Evolutionary conservation across 257 asterid genomes (phyloP).

Genomic region (Rehmannia glutinosa): DNA sequence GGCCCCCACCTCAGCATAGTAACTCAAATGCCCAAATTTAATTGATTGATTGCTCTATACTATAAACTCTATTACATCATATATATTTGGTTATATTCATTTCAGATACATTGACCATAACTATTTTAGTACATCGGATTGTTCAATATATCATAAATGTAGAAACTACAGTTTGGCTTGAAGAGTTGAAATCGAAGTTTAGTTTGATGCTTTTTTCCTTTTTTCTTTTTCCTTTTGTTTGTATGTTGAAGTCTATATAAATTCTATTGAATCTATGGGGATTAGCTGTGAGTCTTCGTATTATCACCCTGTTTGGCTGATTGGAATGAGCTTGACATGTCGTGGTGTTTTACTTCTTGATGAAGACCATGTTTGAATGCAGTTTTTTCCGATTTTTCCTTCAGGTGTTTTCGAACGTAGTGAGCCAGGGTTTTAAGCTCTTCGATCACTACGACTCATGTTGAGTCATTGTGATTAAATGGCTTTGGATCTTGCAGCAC

Average conservation of each 20-base stretch:
- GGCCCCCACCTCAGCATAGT: conserved; percentile 42
- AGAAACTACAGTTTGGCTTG: background rate
- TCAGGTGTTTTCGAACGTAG: too few relatives aligned
- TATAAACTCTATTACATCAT: background rate
- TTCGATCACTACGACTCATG: too few relatives aligned
- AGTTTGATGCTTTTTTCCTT: background rate
- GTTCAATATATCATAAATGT: background rate
- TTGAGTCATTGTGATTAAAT: too few relatives aligned
- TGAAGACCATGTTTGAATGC: too few relatives aligned
- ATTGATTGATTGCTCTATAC: too few relatives aligned
- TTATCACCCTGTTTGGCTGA: background rate
- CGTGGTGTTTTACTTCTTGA: too few relatives aligned
- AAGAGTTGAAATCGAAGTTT: background rate
- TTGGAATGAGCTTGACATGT: too few relatives aligned
- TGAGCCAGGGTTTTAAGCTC: too few relatives aligned
- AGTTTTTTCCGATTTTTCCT: too few relatives aligned
- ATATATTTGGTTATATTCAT: conserved; percentile 9
- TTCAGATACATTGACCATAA: background rate
- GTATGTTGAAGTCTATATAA: background rate
- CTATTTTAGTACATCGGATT: background rate
- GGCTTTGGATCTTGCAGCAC: too few relatives aligned
- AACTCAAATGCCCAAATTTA: background rate
- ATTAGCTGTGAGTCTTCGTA: background rate
- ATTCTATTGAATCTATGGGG: background rate
- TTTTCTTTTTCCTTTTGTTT: background rate